Evolutionary conservation across 176 grass and related monocot species (phyloP).

Genomic region (Melocanna baccifera): DNA sequence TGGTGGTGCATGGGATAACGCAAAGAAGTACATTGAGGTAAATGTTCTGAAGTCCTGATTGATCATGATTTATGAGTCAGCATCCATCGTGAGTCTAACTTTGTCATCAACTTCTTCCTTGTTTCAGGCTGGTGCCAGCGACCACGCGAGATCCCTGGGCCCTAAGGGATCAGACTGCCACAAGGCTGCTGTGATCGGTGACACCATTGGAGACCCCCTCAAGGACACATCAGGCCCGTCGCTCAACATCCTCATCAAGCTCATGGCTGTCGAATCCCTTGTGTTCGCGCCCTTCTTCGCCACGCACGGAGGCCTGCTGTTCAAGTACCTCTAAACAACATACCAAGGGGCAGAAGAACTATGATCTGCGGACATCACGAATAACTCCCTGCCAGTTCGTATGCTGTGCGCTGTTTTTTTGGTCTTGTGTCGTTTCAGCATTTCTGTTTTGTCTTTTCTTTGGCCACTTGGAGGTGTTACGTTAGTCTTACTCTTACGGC

Average conservation of each 20-base stretch:
- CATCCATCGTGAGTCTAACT: not conserved
- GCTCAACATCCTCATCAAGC: slow-evolving; percentile 96
- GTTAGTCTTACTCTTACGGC: slow-evolving; percentile 35
- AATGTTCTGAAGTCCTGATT: not conserved
- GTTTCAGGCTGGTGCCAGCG: slow-evolving; percentile 64
- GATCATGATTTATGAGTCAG: not conserved
- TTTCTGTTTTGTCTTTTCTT: slow-evolving; percentile 27
- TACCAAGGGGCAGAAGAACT: not conserved
- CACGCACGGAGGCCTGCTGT: slow-evolving; percentile 68
- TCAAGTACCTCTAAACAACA: slow-evolving; percentile 56
- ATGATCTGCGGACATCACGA: slow-evolving; percentile 32
- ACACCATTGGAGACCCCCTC: slow-evolving; percentile 90
- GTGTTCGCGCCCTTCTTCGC: slow-evolving; percentile 87
- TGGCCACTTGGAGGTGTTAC: slow-evolving; percentile 39
- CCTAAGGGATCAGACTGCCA: slow-evolving; percentile 89
- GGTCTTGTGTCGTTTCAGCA: slow-evolving; percentile 41
- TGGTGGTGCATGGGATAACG: slow-evolving; percentile 88
- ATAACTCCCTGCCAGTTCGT: slow-evolving; percentile 37
- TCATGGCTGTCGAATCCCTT: slow-evolving; percentile 81
- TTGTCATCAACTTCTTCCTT: not conserved
- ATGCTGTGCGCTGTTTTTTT: slow-evolving; percentile 34
- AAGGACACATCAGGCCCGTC: slow-evolving; percentile 88
- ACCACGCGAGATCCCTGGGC: slow-evolving; percentile 62
- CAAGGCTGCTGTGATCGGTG: slow-evolving; percentile 83
- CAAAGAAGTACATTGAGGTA: slow-evolving; percentile 97